These are phyloP conservation scores for Aspergillus hiratsukae DNA, from an alignment of 2,329 filamentous ascomycete species.

Conservation along the genomic window DNA sequence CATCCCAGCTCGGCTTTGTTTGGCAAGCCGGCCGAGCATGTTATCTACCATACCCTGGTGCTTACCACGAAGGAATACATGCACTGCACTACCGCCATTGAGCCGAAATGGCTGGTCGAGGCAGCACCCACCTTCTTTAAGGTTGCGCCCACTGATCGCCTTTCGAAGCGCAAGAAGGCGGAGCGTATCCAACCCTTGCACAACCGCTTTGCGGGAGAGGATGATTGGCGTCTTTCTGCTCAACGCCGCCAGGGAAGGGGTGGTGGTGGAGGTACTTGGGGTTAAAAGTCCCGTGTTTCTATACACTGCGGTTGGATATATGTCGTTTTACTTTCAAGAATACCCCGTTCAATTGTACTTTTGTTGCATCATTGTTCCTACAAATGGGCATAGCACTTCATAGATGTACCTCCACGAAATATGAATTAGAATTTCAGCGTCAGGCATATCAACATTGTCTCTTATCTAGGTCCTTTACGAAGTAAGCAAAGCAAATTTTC, in stretches of 20 bases:
- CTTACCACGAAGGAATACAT: constrained; percentile 83
- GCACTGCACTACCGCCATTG: constrained; percentile 88
- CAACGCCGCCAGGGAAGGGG: constrained; percentile 80
- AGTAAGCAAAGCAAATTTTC: too few relatives aligned
- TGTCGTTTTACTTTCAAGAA: constrained; percentile 1
- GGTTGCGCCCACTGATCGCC: constrained; percentile 77
- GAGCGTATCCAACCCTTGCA: constrained; percentile 94
- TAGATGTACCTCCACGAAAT: background rate
- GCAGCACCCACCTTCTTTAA: constrained; percentile 99
- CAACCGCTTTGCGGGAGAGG: constrained; percentile 85
- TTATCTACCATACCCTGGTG: constrained; percentile 71
- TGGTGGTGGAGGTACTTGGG: constrained; percentile 92
- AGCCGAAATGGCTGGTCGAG: constrained; percentile 90
- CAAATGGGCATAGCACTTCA: background rate
- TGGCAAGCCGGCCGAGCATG: constrained; percentile 93
- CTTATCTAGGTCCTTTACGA: background rate
- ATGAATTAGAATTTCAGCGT: background rate
- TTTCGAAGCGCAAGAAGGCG: constrained; percentile 88
- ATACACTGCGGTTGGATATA: constrained; percentile 1
- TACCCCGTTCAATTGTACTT: constrained; percentile 1
- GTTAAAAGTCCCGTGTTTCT: constrained; percentile 26
- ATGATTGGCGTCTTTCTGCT: constrained; percentile 90
- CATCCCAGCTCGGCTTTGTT: constrained; percentile 90
- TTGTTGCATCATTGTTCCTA: background rate
- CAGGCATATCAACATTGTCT: background rate